These are phyloP conservation scores for Histomonas meleagridis DNA, from an alignment of 208 protist genomes.

Conservation along the genomic window DNA sequence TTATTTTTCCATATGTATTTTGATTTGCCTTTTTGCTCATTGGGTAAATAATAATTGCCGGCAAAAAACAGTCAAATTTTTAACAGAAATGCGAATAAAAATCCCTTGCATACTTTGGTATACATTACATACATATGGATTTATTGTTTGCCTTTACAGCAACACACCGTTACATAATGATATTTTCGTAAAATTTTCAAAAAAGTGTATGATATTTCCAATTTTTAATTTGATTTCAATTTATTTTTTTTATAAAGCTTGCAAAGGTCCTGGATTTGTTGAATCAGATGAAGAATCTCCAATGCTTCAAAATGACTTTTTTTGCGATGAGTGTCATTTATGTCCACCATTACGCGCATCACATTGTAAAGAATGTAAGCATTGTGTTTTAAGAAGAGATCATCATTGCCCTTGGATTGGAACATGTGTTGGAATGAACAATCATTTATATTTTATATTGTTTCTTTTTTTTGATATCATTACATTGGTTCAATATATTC, in stretches of 20 bases:
- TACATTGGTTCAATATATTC: background rate
- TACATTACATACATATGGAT: no score
- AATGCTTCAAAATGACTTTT: background rate
- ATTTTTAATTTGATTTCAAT: background rate
- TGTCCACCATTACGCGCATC: background rate
- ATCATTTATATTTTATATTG: slow-evolving; percentile 10
- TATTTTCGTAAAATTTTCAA: no score
- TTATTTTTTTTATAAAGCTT: background rate
- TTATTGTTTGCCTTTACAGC: no score
- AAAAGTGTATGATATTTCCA: background rate
- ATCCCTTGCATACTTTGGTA: no score
- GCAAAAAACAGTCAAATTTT: no score
- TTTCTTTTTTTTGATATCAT: background rate
- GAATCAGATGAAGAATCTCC: background rate
- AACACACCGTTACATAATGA: no score
- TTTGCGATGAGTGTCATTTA: background rate
- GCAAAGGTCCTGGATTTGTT: background rate
- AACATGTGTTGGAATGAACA: background rate
- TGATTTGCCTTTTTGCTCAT: no score
- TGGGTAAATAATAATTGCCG: no score
- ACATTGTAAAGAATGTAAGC: slow-evolving; percentile 17
- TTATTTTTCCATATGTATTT: no score
- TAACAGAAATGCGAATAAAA: no score
- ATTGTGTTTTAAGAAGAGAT: slow-evolving; percentile 26
- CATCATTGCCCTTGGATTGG: background rate